Percentiles rank a stretch among this genome's conserved stretches.
Conservation (phyloP, 2,329 filamentous ascomycete species). For the Paecilomyces dactylethromorphus region DNA sequence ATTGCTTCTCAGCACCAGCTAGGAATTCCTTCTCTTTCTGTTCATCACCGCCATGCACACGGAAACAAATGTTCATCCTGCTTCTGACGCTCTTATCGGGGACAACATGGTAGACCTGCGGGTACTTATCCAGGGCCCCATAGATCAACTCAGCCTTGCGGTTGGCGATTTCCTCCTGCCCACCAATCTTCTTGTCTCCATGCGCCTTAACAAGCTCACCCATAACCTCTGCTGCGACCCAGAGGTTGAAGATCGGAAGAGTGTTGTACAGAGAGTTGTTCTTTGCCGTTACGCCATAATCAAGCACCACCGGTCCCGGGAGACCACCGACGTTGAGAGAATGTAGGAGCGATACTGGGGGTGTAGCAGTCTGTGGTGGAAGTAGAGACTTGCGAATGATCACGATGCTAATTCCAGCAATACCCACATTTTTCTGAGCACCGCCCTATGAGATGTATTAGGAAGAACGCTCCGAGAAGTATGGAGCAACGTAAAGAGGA, state of each 20-base stretch:
- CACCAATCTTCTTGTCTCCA: constrained; percentile 61
- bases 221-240: constrained; percentile 82
- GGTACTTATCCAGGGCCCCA: constrained; percentile 63
- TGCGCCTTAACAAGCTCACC: constrained; percentile 62
- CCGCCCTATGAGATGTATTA: constrained; percentile 45
- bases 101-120: constrained; percentile 69
- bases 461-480: constrained; percentile 1
- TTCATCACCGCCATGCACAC: constrained; percentile 60
- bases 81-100: constrained; percentile 70
- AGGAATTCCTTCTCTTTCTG: constrained; percentile 76
- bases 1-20: constrained; percentile 59
- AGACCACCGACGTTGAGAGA: constrained; percentile 65
- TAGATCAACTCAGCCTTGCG: constrained; percentile 76
- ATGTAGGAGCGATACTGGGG: constrained; percentile 62
- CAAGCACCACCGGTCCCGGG: constrained; percentile 62
- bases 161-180: constrained; percentile 67
- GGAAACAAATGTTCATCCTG: constrained; percentile 94
- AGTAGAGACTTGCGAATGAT: constrained; percentile 78
- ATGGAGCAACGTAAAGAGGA: constrained; percentile 1
- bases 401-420: constrained; percentile 77
- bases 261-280: constrained; percentile 97
- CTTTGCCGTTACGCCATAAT: constrained; percentile 79
- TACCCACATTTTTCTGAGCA: constrained; percentile 90
- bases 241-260: constrained; percentile 89
- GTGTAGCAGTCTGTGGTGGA: constrained; percentile 58